Conservation (phyloP, 345 rosid species). For the Chamaenerion angustifolium region DNA sequence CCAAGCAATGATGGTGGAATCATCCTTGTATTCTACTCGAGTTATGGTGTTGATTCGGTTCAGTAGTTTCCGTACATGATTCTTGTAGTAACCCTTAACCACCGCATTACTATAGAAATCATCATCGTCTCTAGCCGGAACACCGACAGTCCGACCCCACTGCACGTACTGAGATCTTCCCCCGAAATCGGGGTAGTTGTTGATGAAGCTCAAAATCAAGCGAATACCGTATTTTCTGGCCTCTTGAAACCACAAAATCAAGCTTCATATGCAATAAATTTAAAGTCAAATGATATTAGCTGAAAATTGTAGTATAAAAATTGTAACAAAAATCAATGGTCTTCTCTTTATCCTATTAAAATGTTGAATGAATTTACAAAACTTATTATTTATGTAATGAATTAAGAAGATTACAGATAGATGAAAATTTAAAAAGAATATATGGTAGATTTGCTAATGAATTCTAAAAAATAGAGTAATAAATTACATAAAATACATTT, state of each 20-base stretch:
- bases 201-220: slow-evolving; percentile 23
- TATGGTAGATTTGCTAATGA: too few species aligned
- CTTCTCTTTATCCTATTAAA: too few species aligned
- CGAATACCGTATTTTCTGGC: slow-evolving; percentile 22
- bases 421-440: too few species aligned
- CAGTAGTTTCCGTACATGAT: slow-evolving; percentile 26
- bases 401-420: too few species aligned
- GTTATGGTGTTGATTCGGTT: slow-evolving; percentile 23
- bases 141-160: slow-evolving; percentile 30
- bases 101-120: slow-evolving; percentile 27
- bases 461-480: too few species aligned
- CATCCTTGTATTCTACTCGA: slow-evolving; percentile 24
- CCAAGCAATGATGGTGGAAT: slow-evolving; percentile 38
- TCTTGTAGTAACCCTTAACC: slow-evolving; percentile 24
- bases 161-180: slow-evolving; percentile 27
- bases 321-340: too few species aligned
- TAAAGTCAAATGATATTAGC: too few species aligned
- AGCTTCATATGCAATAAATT: too few species aligned
- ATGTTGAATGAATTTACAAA: too few species aligned
- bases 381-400: too few species aligned
- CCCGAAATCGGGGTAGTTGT: slow-evolving; percentile 27
- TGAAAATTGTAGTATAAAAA: too few species aligned
- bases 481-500: too few species aligned
- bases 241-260: slow-evolving; percentile 36
- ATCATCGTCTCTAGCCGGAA: slow-evolving; percentile 15